phyloP scores from a whole-genome alignment of 2,329 filamentous ascomycete species.

The Verticillium nonalfalfae region DNA sequence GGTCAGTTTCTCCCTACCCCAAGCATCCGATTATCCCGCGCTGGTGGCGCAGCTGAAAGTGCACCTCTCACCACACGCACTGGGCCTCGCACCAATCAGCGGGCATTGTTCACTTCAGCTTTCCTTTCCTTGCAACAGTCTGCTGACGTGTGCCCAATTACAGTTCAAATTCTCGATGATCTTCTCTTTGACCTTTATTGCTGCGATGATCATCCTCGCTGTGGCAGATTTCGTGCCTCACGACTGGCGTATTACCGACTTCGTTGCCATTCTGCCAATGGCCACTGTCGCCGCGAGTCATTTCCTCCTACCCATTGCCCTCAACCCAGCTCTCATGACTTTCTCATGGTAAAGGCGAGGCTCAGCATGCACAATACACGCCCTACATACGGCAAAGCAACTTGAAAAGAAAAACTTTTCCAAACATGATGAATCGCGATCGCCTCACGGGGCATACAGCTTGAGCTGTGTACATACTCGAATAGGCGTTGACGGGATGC shows the following conservation, averaged over 20 bases:
- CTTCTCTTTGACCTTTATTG: constrained; percentile 52
- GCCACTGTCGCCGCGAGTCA: constrained; percentile 63
- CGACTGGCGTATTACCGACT: constrained; percentile 61
- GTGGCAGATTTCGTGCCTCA: constrained; percentile 57
- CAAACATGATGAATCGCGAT: constrained; percentile 1
- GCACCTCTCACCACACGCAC: constrained; percentile 20
- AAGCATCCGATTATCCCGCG: neutral
- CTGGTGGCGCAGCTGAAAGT: neutral
- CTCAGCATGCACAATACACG: neutral
- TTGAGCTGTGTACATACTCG: constrained; percentile 4
- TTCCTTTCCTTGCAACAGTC: neutral
- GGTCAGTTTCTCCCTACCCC: constrained; percentile 47
- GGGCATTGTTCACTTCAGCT: neutral
- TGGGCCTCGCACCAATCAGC: constrained; percentile 16
- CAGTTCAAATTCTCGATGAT: constrained; percentile 68
- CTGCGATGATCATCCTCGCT: constrained; percentile 59
- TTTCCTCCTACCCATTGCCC: constrained; percentile 62
- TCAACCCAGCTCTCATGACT: constrained; percentile 76
- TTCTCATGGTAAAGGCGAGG: constrained; percentile 61
- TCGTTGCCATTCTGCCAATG: constrained; percentile 73
- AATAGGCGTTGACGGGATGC: constrained; percentile 1
- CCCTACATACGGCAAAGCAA: neutral
- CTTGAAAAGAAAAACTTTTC: neutral
- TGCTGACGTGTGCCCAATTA: constrained; percentile 4
- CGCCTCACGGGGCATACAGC: constrained; percentile 3